Evolutionary conservation across 1,139 yeast species (phyloP), one percentile per base, ranked within the genome.

Genomic region (Hansenula sp.): DNA sequence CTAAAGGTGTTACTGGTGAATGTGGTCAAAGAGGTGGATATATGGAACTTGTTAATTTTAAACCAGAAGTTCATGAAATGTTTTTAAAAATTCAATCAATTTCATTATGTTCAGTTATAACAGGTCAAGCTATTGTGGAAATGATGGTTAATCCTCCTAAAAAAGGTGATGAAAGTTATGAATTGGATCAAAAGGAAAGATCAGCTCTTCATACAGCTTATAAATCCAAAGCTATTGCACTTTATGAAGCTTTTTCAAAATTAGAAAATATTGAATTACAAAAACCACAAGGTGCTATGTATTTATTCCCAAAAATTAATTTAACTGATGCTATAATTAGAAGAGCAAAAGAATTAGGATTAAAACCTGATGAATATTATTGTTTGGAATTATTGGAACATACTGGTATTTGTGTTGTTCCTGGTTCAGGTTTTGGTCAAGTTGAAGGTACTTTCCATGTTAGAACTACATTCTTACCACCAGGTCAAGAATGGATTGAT

Each of bases 11-110:
- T 56, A 77, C 89, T 52, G 99, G 98, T 44, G 98, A 92, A 67
- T 92, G 98, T 72, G 98, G 98, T 44, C 98, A 92, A 68, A 82
- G 98, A 65, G 98, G 97, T 56, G 98, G 99, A 5, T 94, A 90
- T 70, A 86, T 92, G 95, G 98, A 92, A 65, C 68, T 90, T 13
- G 76, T 82, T 14, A 96, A 96, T 1, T 86, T 92, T 64, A 68
- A 75, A 21, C 70, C 71, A 5, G 90, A 83, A 37, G 82, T 90
- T 16, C 69, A 72, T 53, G 84, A 78, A 32, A 73, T 85, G 40
- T 71, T 92, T 40, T 72, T 85, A 64, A 92, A 92, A 65, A 71
- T 92, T 54, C 95, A 95, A 19, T 84, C 95, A 16, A 88, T 92
- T 52, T 82, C 92, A 34, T 71, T 92, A 45, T 92, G 98, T 62